A percentile compares a stretch with the other conserved stretches of the same genome.
phyloP scores from a whole-genome alignment of 176 grass and related monocot genomes.

The Pontederia paniculata region DNA sequence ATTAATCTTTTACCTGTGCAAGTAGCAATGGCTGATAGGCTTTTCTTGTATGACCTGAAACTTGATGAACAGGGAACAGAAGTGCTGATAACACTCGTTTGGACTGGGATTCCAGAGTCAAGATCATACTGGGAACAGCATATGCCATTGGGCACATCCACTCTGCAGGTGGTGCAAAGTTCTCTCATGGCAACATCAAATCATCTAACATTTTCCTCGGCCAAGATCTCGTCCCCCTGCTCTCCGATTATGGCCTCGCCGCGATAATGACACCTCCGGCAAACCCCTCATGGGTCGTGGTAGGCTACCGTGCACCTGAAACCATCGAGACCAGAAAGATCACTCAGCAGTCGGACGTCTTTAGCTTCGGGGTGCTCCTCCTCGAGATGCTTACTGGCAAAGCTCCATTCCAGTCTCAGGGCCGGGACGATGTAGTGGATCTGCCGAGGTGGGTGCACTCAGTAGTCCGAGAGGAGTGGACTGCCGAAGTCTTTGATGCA shows the following conservation, averaged over 20 bases:
- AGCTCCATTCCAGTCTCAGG: constrained; percentile 77
- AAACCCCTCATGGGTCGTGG: constrained; percentile 35
- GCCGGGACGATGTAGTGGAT: constrained; percentile 58
- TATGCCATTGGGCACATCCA: constrained; percentile 62
- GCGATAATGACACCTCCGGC: constrained; percentile 51
- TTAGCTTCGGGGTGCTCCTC: constrained; percentile 86
- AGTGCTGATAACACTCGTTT: constrained; percentile 42
- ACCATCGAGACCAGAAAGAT: constrained; percentile 68
- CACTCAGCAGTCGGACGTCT: constrained; percentile 85
- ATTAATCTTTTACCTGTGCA: neutral
- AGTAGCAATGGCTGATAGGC: neutral
- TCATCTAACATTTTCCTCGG: constrained; percentile 81
- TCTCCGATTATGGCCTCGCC: constrained; percentile 75
- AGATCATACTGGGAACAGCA: constrained; percentile 67
- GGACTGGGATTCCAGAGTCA: constrained; percentile 81
- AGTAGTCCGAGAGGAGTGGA: constrained; percentile 93
- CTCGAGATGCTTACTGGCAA: constrained; percentile 96
- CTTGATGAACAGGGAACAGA: constrained; percentile 48
- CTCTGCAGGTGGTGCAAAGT: constrained; percentile 62
- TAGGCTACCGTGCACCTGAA: constrained; percentile 74
- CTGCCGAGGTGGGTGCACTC: constrained; percentile 88
- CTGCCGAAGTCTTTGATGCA: constrained; percentile 76
- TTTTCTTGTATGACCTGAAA: neutral
- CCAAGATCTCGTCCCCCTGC: constrained; percentile 43
- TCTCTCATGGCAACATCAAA: constrained; percentile 93